Evolutionary conservation across 345 rosid genomes (phyloP), one percentile per base, ranked within the genome.

Genomic region (Rhizophora apiculata): DNA sequence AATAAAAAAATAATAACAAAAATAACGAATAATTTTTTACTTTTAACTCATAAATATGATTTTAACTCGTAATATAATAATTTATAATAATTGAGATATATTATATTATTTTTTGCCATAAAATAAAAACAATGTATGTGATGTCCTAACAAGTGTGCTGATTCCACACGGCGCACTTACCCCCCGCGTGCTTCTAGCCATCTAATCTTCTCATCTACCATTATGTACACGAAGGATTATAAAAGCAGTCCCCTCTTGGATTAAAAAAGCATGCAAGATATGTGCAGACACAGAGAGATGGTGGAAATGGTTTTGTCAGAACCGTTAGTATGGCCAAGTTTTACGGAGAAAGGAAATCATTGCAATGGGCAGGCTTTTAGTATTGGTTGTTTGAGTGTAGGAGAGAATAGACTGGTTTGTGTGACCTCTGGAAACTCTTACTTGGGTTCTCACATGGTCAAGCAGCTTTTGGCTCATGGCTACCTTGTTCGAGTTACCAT

Each of bases 371-470:
- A 64, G 52, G 65, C 39, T 63, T 34, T 68, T 30, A 51, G 66
- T 31, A 24, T 68, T 53, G 20, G 64, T 57, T 13, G 49, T 56
- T 77, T 74, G 63, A 77, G 21, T 37, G 71, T 69, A 30, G 51
- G 74, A 71, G 79, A 77, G 53, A 70, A 63, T 4, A 73, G 76
- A 51, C 68, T 82, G 68, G 73, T 82, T 48, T 82, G 85, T 72
- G 83, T 82, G 19, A 82, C 81, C 8, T 53, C 70, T 64, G 85
- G 83, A 5, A 82, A 76, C 43, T 82, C 83, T 29, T 71, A n/a
- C 66, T 69, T 82, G 49, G 83, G 79, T 53, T 74, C 79, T 63
- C 62, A 13, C 29, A 36, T 82, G 5, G 78, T 72, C 58, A 76
- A 74, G 70, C 64, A 74, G 64, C 82, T 82, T 60, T 18, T 79